Conservation (phyloP, 2,329 filamentous ascomycete species). For the Colletotrichum gigasporum region DNA sequence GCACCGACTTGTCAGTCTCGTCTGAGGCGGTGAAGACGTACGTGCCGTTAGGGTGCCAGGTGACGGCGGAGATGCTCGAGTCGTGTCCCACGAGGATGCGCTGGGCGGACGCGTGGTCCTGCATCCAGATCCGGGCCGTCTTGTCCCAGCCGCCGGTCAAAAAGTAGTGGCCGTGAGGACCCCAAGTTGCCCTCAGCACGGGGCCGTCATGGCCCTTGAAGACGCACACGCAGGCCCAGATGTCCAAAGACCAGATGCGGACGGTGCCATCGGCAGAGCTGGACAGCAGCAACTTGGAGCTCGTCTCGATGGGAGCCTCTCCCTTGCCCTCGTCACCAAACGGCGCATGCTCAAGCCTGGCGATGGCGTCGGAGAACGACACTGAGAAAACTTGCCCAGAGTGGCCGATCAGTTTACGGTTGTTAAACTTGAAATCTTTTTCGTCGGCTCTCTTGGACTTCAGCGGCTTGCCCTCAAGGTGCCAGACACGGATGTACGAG, state of each 20-base stretch:
- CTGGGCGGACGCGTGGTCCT: conserved; percentile 89
- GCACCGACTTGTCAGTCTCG: conserved; percentile 85
- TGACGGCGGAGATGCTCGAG: conserved; percentile 87
- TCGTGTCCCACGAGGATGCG: conserved; percentile 93
- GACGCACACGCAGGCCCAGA: conserved; percentile 90
- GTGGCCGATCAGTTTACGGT: conserved; percentile 84
- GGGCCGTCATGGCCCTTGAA: conserved; percentile 95
- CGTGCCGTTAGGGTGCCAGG: conserved; percentile 93
- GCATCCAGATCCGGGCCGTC: conserved; percentile 89
- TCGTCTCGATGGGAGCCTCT: conserved; percentile 56
- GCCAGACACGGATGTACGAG: conserved; percentile 96
- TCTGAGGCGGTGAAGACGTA: conserved; percentile 94
- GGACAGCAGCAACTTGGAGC: conserved; percentile 83
- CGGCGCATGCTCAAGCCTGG: conserved; percentile 57
- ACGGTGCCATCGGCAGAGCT: conserved; percentile 88
- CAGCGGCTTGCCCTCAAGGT: conserved; percentile 84
- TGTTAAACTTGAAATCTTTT: conserved; percentile 68
- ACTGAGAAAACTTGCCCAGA: conserved; percentile 89
- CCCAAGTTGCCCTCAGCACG: conserved; percentile 88
- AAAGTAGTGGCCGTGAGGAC: conserved; percentile 96
- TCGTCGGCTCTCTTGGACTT: conserved; percentile 70
- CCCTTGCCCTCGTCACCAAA: conserved; percentile 60
- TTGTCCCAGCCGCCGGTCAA: conserved; percentile 88
- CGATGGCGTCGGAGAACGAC: conserved; percentile 81
- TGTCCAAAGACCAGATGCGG: conserved; percentile 91